Evolutionary conservation across 2,329 filamentous ascomycete species (phyloP).

Genomic region (Colletotrichum trifolii): DNA sequence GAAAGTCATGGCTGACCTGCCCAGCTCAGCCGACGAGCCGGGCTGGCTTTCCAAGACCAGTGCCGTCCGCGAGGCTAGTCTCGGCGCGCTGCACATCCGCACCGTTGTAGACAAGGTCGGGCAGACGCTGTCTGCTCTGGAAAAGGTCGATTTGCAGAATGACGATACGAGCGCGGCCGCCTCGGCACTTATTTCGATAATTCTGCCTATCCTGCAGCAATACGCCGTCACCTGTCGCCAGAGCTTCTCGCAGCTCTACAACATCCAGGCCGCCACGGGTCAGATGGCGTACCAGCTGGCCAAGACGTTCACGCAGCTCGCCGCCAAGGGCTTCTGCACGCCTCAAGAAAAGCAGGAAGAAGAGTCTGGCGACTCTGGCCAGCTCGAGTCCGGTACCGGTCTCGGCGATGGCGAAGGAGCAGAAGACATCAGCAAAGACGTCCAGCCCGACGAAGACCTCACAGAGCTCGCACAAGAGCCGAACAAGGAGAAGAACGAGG

Average conservation of each 20-base stretch:
- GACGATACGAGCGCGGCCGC: slow-evolving; percentile 55
- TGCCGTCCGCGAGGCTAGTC: slow-evolving; percentile 20
- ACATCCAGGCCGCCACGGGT: slow-evolving; percentile 76
- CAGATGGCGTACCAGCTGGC: slow-evolving; percentile 81
- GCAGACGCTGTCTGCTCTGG: slow-evolving; percentile 39
- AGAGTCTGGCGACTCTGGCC: slow-evolving; percentile 76
- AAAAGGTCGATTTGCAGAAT: slow-evolving; percentile 54
- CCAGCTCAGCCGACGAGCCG: slow-evolving; percentile 69
- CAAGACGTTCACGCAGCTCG: slow-evolving; percentile 81
- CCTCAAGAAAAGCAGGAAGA: slow-evolving; percentile 84
- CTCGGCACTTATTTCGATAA: slow-evolving; percentile 67
- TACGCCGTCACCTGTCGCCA: slow-evolving; percentile 73
- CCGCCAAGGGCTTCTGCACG: slow-evolving; percentile 89
- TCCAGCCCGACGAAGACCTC: slow-evolving; percentile 92
- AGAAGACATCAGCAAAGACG: slow-evolving; percentile 98
- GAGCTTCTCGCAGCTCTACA: slow-evolving; percentile 67
- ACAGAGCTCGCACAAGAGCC: slow-evolving; percentile 90
- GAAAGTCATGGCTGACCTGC: slow-evolving; percentile 59
- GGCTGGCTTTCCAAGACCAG: slow-evolving; percentile 59
- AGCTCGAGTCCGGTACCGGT: slow-evolving; percentile 90
- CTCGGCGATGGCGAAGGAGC: slow-evolving; percentile 95
- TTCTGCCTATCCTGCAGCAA: slow-evolving; percentile 79
- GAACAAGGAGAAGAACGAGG: slow-evolving; percentile 71
- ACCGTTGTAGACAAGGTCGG: slow-evolving; percentile 28
- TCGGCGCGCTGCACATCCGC: slow-evolving; percentile 31